Base-by-base conservation (phyloP, 164 flowering plant species). In the Taxillus chinensis region DNA sequence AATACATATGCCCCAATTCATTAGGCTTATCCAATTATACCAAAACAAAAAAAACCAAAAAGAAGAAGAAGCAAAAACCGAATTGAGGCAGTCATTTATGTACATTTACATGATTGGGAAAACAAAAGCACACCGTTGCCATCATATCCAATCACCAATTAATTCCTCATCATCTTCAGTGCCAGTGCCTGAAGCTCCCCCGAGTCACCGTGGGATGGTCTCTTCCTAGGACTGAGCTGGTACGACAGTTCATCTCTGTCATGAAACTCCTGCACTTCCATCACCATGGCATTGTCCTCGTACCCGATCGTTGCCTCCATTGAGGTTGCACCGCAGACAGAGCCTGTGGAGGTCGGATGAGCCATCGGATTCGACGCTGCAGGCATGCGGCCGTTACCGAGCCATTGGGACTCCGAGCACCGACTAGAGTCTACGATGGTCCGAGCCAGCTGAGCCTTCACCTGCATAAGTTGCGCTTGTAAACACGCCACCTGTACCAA, bases 391-490 rank as follows among this genome's bases (percentile, higher is more conserved):
- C 39, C 10, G 45, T 65, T 67, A 15, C 65, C 79, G 39, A 64
- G 60, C 86, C 81, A 81, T 65, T 77, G 83, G 65, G 67, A 67
- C 55, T 70, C 77, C 4, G 64, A n/a, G 55, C 55, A 70, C 16
- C 70, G 55, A 27, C 27, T 2, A n/a, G 69, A 12, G 14, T 78
- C 76, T 11, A 65, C 57, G 15, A 69, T 58, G 57, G 63, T 76
- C 41, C 77, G 77, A 2, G 86, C 86, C 45, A 86, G 57, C 50
- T 83, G 87, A 50, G 85, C 72, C 71, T 77, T 86, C 69, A 69
- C 77, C 73, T 83, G 96, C 89, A 86, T 82, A 72, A 86, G 45
- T 57, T 89, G 92, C 27, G 91, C 84, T 83, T 89, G 92, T 72
- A 89, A 71, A 66, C 63, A 77, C 58, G 91, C 83, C 64, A 89